phyloP scores from a whole-genome alignment of 2,329 filamentous ascomycete species.

The Sporothrix dimorphospora region DNA sequence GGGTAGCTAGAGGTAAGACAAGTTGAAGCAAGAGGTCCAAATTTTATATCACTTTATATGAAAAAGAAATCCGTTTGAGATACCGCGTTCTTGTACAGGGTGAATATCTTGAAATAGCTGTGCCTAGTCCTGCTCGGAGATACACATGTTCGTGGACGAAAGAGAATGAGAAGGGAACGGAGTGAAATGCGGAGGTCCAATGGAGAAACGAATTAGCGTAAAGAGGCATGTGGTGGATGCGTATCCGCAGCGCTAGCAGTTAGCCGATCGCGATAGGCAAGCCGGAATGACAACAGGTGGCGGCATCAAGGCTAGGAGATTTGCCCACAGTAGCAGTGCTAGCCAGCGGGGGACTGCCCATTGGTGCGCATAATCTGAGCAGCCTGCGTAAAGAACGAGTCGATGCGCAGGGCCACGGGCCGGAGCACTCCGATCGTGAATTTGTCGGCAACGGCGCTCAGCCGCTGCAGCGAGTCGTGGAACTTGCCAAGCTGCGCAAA shows the following conservation, averaged over 20 bases:
- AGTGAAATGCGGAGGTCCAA: neutral
- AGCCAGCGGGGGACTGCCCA: neutral
- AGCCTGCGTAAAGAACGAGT: slow-evolving; percentile 48
- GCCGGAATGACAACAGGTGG: neutral
- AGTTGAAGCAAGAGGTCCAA: neutral
- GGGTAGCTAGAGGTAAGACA: neutral
- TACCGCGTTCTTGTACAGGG: neutral
- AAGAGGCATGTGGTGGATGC: neutral
- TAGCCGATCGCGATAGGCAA: slow-evolving; percentile 16
- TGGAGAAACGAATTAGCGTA: neutral
- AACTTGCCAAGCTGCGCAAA: slow-evolving; percentile 45
- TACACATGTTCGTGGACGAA: neutral
- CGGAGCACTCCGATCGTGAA: slow-evolving; percentile 42
- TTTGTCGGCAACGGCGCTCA: slow-evolving; percentile 40
- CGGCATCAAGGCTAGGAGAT: neutral
- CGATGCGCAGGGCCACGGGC: slow-evolving; percentile 44
- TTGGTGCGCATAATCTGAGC: slow-evolving; percentile 32
- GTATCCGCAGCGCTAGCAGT: neutral
- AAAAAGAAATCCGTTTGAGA: neutral
- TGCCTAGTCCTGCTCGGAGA: neutral
- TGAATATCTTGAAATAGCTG: neutral
- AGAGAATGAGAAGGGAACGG: too few relatives aligned
- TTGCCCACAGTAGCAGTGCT: neutral
- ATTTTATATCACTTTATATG: slow-evolving; percentile 2
- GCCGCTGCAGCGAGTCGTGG: slow-evolving; percentile 44